Evolutionary conservation across 2,329 filamentous ascomycete species (phyloP).

Genomic region (Fusarium dlaminii): DNA sequence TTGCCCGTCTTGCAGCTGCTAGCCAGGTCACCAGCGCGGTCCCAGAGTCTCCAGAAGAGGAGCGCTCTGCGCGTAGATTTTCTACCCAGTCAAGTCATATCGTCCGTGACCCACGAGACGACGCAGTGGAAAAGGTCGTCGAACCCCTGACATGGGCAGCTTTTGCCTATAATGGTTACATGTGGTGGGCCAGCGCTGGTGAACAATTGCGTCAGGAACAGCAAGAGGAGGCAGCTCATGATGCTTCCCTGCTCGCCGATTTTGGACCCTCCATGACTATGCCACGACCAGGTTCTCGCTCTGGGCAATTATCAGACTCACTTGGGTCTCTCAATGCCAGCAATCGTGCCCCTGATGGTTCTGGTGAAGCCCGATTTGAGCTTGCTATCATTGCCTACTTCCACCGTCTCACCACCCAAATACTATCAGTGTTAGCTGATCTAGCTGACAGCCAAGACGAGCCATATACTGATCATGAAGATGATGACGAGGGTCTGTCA

Average conservation of each 20-base stretch:
- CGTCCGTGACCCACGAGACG: slow-evolving; percentile 53
- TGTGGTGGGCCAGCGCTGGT: slow-evolving; percentile 90
- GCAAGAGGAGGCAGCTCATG: slow-evolving; percentile 65
- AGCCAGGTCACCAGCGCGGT: slow-evolving; percentile 33
- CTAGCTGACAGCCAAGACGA: slow-evolving; percentile 63
- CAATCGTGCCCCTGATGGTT: slow-evolving; percentile 47
- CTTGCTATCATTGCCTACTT: slow-evolving; percentile 83
- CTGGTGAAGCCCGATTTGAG: slow-evolving; percentile 64
- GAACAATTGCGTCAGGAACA: slow-evolving; percentile 72
- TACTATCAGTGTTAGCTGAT: slow-evolving; percentile 70
- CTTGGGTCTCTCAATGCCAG: slow-evolving; percentile 54
- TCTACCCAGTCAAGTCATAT: slow-evolving; percentile 42
- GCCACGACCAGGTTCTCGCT: slow-evolving; percentile 45
- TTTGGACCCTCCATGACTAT: slow-evolving; percentile 52
- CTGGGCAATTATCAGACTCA: slow-evolving; percentile 53
- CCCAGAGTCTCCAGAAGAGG: slow-evolving; percentile 44
- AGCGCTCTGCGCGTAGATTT: slow-evolving; percentile 39
- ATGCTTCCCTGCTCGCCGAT: slow-evolving; percentile 65
- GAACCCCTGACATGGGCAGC: slow-evolving; percentile 76
- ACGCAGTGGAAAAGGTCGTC: slow-evolving; percentile 64
- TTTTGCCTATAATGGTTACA: slow-evolving; percentile 82
- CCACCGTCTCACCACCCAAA: slow-evolving; percentile 75
- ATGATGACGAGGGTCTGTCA: slow-evolving; percentile 50
- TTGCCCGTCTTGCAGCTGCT: slow-evolving; percentile 58
- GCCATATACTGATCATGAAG: slow-evolving; percentile 48